These are phyloP conservation scores for Candida buenavistaensis DNA, from an alignment of 1,139 yeast species.

Conservation along the genomic window DNA sequence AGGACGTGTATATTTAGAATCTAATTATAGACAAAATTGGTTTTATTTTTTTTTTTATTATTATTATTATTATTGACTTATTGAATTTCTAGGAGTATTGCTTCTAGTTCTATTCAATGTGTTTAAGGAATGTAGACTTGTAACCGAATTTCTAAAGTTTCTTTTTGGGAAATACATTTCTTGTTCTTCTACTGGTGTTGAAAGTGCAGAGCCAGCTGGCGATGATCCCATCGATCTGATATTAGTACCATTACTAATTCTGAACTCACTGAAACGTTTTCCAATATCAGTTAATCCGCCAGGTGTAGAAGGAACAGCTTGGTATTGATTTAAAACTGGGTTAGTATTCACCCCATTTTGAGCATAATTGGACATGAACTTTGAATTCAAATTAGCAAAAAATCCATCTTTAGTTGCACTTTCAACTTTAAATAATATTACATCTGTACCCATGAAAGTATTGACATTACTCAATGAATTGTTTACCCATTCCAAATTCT, in stretches of 20 bases:
- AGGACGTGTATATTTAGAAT: not conserved
- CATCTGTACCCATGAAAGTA: slow-evolving; percentile 65
- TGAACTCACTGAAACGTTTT: slow-evolving; percentile 48
- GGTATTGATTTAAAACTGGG: slow-evolving; percentile 7
- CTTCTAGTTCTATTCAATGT: slow-evolving; percentile 41
- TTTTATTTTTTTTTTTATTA: too few relatives aligned
- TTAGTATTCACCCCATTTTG: not conserved
- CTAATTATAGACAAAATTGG: not conserved
- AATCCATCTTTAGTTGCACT: slow-evolving; percentile 41
- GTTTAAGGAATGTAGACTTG: slow-evolving; percentile 44
- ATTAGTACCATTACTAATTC: slow-evolving; percentile 22
- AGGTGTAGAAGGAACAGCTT: slow-evolving; percentile 30
- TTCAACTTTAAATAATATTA: slow-evolving; percentile 61
- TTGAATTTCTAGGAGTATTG: slow-evolving; percentile 38
- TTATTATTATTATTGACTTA: slow-evolving; percentile 22
- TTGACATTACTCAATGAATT: slow-evolving; percentile 33
- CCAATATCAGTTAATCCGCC: slow-evolving; percentile 55
- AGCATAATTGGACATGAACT: slow-evolving; percentile 7
- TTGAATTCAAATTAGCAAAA: slow-evolving; percentile 23
- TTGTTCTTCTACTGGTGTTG: slow-evolving; percentile 34
- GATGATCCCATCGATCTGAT: slow-evolving; percentile 22
- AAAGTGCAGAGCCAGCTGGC: slow-evolving; percentile 21
- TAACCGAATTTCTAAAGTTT: slow-evolving; percentile 31
- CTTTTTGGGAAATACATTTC: slow-evolving; percentile 22
- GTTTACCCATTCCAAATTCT: slow-evolving; percentile 20